Conservation (phyloP, 1,284 basidiomycete species). For the Ganoderma lingzhi region DNA sequence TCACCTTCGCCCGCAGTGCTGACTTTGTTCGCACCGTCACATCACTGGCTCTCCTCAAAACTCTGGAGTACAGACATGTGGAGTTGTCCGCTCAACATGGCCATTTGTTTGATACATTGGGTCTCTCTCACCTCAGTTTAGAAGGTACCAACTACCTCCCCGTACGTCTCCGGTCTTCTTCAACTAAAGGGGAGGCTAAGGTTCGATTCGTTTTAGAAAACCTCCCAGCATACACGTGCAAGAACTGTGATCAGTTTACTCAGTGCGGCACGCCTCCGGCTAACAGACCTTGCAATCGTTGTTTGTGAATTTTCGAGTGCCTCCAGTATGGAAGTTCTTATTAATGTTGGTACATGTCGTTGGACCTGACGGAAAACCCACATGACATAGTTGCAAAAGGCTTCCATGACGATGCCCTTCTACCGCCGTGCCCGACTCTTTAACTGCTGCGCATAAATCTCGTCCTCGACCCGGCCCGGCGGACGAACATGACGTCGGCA, state of each 20-base stretch:
- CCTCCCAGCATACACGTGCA: background rate
- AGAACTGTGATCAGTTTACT: background rate
- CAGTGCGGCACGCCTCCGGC: background rate
- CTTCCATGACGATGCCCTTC: background rate
- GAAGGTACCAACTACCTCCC: background rate
- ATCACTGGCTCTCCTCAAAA: background rate
- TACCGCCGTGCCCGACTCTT: background rate
- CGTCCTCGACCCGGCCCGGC: background rate
- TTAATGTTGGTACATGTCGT: background rate
- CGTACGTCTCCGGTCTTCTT: background rate
- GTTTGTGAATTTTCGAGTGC: background rate
- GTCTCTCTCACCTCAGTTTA: background rate
- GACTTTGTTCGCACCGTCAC: background rate
- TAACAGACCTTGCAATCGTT: background rate
- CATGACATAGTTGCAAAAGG: background rate
- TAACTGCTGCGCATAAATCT: background rate
- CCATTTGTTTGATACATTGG: background rate
- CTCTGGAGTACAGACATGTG: background rate
- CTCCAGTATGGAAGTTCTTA: background rate
- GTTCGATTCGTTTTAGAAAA: background rate
- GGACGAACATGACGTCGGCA: background rate
- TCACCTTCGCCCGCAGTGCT: background rate
- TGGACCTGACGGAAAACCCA: background rate
- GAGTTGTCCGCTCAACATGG: background rate
- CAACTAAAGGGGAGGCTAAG: background rate